These are phyloP conservation scores for Bipolaris cookei DNA, from an alignment of 2,329 filamentous ascomycete species.

Conservation along the genomic window DNA sequence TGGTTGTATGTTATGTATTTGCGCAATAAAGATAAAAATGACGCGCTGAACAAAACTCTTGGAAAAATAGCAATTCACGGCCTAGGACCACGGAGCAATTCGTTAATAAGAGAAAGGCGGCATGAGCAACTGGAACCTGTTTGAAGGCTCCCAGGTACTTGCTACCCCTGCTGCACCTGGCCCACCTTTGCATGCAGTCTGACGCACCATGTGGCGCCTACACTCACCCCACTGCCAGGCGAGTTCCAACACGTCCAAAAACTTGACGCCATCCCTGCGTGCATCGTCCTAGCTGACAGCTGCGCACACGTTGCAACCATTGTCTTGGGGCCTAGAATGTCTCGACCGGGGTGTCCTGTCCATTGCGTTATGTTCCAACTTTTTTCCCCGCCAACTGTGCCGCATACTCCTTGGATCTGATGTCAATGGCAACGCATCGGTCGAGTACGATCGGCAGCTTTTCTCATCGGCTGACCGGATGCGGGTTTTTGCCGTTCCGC, in stretches of 20 bases:
- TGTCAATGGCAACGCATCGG: slow-evolving; percentile 11
- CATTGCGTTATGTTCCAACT: slow-evolving; percentile 7
- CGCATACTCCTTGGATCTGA: not conserved
- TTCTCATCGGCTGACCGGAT: not conserved
- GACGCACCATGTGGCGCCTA: slow-evolving; percentile 47
- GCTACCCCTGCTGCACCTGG: slow-evolving; percentile 42
- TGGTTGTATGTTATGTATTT: slow-evolving; percentile 19
- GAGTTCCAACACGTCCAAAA: slow-evolving; percentile 31
- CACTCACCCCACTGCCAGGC: slow-evolving; percentile 31
- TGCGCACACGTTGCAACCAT: not conserved
- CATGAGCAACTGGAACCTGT: slow-evolving; percentile 44
- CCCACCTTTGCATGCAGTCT: slow-evolving; percentile 46
- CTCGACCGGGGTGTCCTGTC: slow-evolving; percentile 2
- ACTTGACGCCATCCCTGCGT: slow-evolving; percentile 43
- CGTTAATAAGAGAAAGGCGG: slow-evolving; percentile 43
- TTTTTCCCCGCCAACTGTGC: slow-evolving; percentile 3
- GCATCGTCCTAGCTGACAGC: slow-evolving; percentile 8
- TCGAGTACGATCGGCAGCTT: slow-evolving; percentile 13
- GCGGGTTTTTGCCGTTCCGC: not conserved
- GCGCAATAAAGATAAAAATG: not conserved
- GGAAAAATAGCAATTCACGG: slow-evolving; percentile 14
- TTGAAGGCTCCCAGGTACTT: slow-evolving; percentile 41
- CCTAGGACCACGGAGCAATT: slow-evolving; percentile 34
- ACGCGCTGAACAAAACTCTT: slow-evolving; percentile 1
- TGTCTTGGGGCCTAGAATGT: not conserved